Percentiles rank a stretch among this genome's conserved stretches.
phyloP scores from a whole-genome alignment of 2,329 filamentous ascomycete genomes.

The Incumbomyces delicatus region DNA sequence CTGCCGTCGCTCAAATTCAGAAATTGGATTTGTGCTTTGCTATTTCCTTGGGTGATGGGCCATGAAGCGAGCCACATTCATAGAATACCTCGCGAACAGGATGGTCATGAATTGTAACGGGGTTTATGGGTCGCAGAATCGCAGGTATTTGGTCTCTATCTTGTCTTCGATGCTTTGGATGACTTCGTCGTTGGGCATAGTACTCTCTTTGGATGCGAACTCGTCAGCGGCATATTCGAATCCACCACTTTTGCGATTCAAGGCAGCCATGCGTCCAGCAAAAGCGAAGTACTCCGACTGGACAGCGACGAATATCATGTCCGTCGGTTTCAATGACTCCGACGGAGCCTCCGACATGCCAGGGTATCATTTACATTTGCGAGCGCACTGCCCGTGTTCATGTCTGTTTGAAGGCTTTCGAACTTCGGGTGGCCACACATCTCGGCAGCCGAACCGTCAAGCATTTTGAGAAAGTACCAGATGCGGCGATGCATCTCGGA shows the following conservation, averaged over 20 bases:
- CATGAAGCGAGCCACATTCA: constrained; percentile 20
- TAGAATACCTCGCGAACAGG: constrained; percentile 6
- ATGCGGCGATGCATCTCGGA: constrained; percentile 56
- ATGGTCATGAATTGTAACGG: constrained; percentile 32
- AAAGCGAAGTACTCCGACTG: constrained; percentile 6
- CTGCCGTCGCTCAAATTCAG: constrained; percentile 22
- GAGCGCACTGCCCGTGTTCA: constrained; percentile 27
- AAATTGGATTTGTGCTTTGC: constrained; percentile 21
- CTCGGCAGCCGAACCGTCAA: constrained; percentile 23
- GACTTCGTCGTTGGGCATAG: constrained; percentile 14
- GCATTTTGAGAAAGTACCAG: constrained; percentile 50
- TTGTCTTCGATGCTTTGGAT: constrained; percentile 23
- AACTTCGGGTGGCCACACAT: constrained; percentile 20
- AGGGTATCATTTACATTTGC: constrained; percentile 52
- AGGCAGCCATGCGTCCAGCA: constrained; percentile 4
- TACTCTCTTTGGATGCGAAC: constrained; percentile 1
- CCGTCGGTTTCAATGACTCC: constrained; percentile 10
- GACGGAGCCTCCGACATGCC: constrained; percentile 9
- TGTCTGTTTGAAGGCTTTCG: constrained; percentile 18
- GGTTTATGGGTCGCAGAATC: constrained; percentile 27
- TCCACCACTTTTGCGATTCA: background rate
- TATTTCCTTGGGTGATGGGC: constrained; percentile 26
- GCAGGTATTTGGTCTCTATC: constrained; percentile 26
- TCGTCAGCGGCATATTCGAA: background rate
- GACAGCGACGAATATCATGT: constrained; percentile 12